phyloP scores from a whole-genome alignment of 2,329 filamentous ascomycete genomes.

The Aphanocladium album region DNA sequence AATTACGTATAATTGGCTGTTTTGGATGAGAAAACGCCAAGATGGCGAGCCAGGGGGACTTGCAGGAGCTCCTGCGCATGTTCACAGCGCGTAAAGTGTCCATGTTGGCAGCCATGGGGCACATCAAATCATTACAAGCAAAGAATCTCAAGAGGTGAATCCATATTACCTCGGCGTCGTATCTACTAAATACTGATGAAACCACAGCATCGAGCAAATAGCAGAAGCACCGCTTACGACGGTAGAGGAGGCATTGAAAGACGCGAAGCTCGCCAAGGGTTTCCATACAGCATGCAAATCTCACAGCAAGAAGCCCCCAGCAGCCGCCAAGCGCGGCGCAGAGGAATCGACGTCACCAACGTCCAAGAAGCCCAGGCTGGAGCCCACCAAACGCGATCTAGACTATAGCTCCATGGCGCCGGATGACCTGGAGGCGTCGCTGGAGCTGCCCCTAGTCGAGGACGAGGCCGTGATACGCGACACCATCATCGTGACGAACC shows the following conservation, averaged over 20 bases:
- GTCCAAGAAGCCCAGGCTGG: constrained; percentile 29
- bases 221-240: constrained; percentile 41
- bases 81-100: constrained; percentile 54
- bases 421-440: constrained; percentile 56
- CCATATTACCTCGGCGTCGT: constrained; percentile 2
- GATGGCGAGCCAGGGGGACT: constrained; percentile 54
- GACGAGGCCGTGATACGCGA: constrained; percentile 56
- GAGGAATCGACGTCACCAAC: constrained; percentile 16
- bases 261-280: constrained; percentile 44
- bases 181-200: background rate
- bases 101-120: constrained; percentile 54
- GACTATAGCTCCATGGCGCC: constrained; percentile 42
- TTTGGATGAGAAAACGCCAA: background rate
- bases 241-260: constrained; percentile 42
- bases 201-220: constrained; percentile 48
- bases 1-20: too few species aligned
- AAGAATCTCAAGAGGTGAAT: constrained; percentile 52
- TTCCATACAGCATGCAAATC: constrained; percentile 52
- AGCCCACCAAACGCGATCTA: constrained; percentile 29
- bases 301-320: constrained; percentile 36
- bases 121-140: constrained; percentile 52
- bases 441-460: constrained; percentile 52
- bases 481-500: constrained; percentile 64
- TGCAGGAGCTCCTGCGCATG: constrained; percentile 57
- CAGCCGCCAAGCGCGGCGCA: constrained; percentile 25